Percentiles rank a stretch among this genome's conserved stretches.
Conservation (phyloP, 1,284 basidiomycete genomes). For the Meira nashicola region DNA sequence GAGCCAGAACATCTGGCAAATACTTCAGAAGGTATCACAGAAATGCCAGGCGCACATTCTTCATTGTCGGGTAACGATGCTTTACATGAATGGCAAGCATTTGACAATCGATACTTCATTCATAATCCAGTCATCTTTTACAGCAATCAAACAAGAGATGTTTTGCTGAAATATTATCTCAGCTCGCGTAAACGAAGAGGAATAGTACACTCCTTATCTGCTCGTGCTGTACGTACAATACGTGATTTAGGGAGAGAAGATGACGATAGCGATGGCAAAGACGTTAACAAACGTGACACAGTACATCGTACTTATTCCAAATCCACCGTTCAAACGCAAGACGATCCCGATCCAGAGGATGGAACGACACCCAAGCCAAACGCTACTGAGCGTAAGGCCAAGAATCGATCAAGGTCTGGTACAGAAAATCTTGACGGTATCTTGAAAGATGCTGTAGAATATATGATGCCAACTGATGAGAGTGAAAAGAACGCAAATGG, state of each 20-base stretch:
- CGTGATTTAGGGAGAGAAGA: constrained; percentile 34
- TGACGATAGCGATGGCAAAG: constrained; percentile 8
- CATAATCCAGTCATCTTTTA: constrained; percentile 80
- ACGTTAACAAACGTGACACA: constrained; percentile 14
- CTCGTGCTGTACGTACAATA: constrained; percentile 56
- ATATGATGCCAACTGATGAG: constrained; percentile 18
- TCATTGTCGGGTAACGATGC: constrained; percentile 47
- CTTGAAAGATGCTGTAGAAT: constrained; percentile 37
- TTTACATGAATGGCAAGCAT: constrained; percentile 71
- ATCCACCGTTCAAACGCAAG: too few species aligned
- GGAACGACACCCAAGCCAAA: not conserved
- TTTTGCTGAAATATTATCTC: constrained; percentile 84
- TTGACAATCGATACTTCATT: constrained; percentile 84
- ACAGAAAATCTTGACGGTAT: constrained; percentile 43
- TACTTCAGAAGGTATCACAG: not conserved
- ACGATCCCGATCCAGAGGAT: not conserved
- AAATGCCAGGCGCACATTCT: not conserved
- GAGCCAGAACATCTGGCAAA: not conserved
- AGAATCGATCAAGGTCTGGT: not conserved
- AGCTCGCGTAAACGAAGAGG: constrained; percentile 69
- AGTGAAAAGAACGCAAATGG: not conserved
- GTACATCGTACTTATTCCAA: not conserved
- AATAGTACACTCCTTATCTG: constrained; percentile 81
- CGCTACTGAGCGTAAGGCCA: not conserved
- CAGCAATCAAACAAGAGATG: constrained; percentile 72